Conservation (phyloP, 768 basidiomycete genomes). For the Candolleomyces eurysporus region DNA sequence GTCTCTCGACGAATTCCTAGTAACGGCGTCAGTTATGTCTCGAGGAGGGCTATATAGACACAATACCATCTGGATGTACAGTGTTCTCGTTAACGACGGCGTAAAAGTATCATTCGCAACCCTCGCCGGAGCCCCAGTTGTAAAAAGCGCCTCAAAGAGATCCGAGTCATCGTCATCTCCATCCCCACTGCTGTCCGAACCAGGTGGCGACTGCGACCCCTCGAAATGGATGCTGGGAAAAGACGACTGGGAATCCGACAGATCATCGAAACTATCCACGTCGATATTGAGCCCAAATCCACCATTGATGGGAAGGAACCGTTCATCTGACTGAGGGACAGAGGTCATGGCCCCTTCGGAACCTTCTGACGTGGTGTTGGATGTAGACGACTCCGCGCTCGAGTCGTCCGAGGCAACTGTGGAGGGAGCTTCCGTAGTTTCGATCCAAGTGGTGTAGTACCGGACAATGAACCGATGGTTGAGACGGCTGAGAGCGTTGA, state of each 20-base stretch:
- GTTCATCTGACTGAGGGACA: constrained; percentile 34
- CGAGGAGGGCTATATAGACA: not conserved
- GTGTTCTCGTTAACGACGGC: constrained; percentile 48
- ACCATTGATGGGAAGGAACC: constrained; percentile 42
- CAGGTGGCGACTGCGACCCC: constrained; percentile 39
- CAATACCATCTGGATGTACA: constrained; percentile 92
- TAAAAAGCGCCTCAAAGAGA: constrained; percentile 26
- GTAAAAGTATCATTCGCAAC: constrained; percentile 21
- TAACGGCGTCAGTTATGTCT: constrained; percentile 1
- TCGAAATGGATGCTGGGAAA: constrained; percentile 90
- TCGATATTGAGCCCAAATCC: constrained; percentile 57
- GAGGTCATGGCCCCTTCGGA: constrained; percentile 8
- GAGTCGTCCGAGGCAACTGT: constrained; percentile 56
- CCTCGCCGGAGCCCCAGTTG: constrained; percentile 16
- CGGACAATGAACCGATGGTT: constrained; percentile 90
- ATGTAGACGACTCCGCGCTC: constrained; percentile 28
- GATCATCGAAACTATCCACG: constrained; percentile 59
- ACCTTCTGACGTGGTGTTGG: not conserved
- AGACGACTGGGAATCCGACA: constrained; percentile 53
- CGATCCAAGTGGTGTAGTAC: constrained; percentile 92
- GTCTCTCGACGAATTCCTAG: constrained; percentile 87
- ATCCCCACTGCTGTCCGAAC: constrained; percentile 22
- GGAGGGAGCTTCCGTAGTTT: constrained; percentile 55
- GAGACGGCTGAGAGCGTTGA: constrained; percentile 82
- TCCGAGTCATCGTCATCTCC: constrained; percentile 43